Conservation (phyloP, 306 rosid genomes). For the Medicago lupulina region DNA sequence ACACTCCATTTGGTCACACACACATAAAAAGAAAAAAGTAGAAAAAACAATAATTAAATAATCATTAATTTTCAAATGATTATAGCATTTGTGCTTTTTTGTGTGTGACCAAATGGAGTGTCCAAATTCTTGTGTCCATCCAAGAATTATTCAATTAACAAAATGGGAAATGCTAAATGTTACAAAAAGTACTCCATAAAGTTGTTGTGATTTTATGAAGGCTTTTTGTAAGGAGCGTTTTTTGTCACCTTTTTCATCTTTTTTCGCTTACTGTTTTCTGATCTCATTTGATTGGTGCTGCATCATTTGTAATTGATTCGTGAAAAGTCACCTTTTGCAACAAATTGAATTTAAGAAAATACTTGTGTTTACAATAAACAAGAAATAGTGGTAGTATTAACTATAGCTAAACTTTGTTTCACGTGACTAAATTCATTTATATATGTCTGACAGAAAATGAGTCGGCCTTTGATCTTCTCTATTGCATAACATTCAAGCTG, state of each 20-base stretch:
- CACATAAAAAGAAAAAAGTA: no score
- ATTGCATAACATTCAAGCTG: conserved; percentile 96
- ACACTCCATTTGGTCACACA: no score
- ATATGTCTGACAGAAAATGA: conserved; percentile 73
- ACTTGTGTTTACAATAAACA: conserved; percentile 7
- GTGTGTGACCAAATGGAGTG: no score
- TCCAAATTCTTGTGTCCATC: no score
- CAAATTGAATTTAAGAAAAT: conserved; percentile 11
- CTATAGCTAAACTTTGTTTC: conserved; percentile 36
- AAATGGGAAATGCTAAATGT: conserved; percentile 22
- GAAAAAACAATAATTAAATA: no score
- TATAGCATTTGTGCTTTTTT: no score
- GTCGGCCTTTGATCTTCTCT: conserved; percentile 89
- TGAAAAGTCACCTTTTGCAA: not conserved
- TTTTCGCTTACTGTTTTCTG: not conserved
- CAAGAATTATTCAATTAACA: not conserved
- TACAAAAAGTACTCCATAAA: conserved; percentile 1
- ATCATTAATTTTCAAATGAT: no score
- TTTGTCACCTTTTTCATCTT: not conserved
- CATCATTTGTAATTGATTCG: not conserved
- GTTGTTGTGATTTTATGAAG: conserved; percentile 22
- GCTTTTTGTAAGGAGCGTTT: conserved; percentile 10
- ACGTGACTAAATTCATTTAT: conserved; percentile 33
- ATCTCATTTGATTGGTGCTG: not conserved
- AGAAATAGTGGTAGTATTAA: conserved; percentile 11